phyloP scores from a whole-genome alignment of 805 yeast species.

The Saitoella complicata region DNA sequence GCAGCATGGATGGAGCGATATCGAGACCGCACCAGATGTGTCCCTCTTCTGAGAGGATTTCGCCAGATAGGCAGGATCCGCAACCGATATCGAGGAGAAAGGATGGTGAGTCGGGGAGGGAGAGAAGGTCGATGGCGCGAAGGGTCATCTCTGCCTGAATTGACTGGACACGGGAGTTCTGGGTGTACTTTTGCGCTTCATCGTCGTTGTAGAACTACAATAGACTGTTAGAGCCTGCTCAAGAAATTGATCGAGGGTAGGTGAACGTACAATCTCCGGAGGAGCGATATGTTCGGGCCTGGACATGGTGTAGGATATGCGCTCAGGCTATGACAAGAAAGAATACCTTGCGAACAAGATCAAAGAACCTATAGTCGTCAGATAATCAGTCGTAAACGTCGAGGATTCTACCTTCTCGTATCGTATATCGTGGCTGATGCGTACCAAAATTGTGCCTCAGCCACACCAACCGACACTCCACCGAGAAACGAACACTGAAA shows the following conservation, averaged over 20 bases:
- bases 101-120: conserved; percentile 38
- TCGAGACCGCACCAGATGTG: conserved; percentile 95
- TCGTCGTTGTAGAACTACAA: conserved; percentile 60
- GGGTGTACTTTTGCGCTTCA: conserved; percentile 80
- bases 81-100: conserved; percentile 84
- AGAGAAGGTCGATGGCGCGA: conserved; percentile 75
- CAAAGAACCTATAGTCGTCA: too few relatives aligned
- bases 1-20: conserved; percentile 89
- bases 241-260: background rate
- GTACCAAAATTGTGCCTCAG: too few relatives aligned
- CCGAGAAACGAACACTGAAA: too few relatives aligned
- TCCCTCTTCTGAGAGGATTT: conserved; percentile 70
- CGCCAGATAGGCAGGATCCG: conserved; percentile 94
- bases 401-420: too few relatives aligned
- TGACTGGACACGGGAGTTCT: conserved; percentile 92
- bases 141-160: conserved; percentile 97
- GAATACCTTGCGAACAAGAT: too few relatives aligned
- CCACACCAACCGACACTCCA: too few relatives aligned
- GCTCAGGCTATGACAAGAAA: too few relatives aligned
- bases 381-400: too few relatives aligned
- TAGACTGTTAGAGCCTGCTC: background rate
- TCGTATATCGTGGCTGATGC: too few relatives aligned
- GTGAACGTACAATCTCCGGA: conserved; percentile 9
- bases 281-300: conserved; percentile 14
- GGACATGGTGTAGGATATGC: conserved; percentile 9